Percentiles rank a stretch among this genome's conserved stretches.
phyloP scores from a whole-genome alignment of 208 protist genomes.

The Crithidia expoeki region DNA sequence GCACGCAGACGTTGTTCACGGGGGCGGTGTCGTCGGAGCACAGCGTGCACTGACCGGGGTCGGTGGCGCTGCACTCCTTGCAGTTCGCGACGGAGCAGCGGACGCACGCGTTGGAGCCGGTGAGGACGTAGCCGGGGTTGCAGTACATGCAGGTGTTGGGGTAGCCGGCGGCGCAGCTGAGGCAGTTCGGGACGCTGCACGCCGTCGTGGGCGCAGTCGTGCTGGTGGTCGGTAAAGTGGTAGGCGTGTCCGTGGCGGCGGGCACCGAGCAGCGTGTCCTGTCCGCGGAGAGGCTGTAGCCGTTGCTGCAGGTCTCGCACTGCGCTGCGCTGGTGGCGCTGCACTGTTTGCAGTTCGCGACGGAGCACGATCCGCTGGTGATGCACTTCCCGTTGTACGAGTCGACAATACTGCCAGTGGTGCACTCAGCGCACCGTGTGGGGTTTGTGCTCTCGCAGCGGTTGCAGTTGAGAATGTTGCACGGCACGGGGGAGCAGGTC shows the following conservation, averaged over 20 bases:
- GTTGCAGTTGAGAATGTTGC: conserved; percentile 14
- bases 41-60: not conserved
- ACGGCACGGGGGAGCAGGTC: conserved; percentile 8
- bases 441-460: conserved; percentile 6
- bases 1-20: conserved; percentile 1
- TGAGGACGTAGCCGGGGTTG: too few species aligned
- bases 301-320: conserved; percentile 13
- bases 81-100: too few species aligned
- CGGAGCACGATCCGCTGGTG: conserved; percentile 5
- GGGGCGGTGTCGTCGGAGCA: conserved; percentile 1
- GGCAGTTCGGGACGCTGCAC: conserved; percentile 20
- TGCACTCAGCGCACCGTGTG: conserved; percentile 3
- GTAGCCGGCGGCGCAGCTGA: conserved; percentile 7
- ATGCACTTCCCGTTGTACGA: not conserved
- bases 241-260: not conserved
- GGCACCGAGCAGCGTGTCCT: not conserved
- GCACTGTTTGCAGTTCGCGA: conserved; percentile 16
- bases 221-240: not conserved
- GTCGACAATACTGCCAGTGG: not conserved
- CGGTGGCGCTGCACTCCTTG: too few species aligned
- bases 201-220: not conserved
- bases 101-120: too few species aligned
- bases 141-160: conserved; percentile 6
- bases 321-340: not conserved
- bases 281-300: conserved; percentile 12